phyloP scores from a whole-genome alignment of 352 stramenopile genomes.

The Phytopythium delawarense region DNA sequence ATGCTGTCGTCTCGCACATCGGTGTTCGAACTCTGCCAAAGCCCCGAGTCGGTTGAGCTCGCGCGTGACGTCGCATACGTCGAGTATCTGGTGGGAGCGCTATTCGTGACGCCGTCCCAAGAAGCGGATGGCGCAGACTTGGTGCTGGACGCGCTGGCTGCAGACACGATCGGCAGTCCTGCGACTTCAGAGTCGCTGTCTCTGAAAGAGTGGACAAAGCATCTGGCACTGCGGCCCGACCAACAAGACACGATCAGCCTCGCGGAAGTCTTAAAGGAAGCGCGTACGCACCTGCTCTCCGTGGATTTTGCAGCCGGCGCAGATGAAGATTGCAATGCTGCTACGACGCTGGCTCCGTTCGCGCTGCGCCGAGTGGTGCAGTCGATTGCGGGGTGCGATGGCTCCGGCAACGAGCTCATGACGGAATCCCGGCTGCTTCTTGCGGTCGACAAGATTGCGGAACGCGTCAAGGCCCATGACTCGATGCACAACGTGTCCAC shows the following conservation, averaged over 20 bases:
- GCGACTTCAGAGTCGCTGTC: slow-evolving; percentile 1
- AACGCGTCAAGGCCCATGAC: slow-evolving; percentile 9
- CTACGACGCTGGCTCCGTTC: slow-evolving; percentile 46
- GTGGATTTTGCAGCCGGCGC: not conserved
- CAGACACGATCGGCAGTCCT: slow-evolving; percentile 1
- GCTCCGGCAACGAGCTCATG: slow-evolving; percentile 16
- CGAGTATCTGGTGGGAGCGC: slow-evolving; percentile 49
- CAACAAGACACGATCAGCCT: not conserved
- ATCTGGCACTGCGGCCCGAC: slow-evolving; percentile 23
- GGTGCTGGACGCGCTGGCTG: slow-evolving; percentile 14
- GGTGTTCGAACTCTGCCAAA: slow-evolving; percentile 59
- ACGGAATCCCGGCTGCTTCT: slow-evolving; percentile 52
- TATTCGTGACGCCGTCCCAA: slow-evolving; percentile 9
- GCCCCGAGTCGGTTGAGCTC: slow-evolving; percentile 42
- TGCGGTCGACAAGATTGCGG: slow-evolving; percentile 53
- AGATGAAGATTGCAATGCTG: not conserved
- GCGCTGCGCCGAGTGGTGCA: slow-evolving; percentile 51
- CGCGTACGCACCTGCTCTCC: slow-evolving; percentile 41
- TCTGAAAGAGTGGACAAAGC: slow-evolving; percentile 24
- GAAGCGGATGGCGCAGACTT: slow-evolving; percentile 14
- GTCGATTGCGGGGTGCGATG: slow-evolving; percentile 26
- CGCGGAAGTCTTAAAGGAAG: slow-evolving; percentile 27
- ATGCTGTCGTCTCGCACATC: slow-evolving; percentile 29
- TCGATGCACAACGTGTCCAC: slow-evolving; percentile 15
- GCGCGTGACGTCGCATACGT: slow-evolving; percentile 58